Conservation (phyloP, 208 protist genomes). For the Angomonas desouzai region DNA sequence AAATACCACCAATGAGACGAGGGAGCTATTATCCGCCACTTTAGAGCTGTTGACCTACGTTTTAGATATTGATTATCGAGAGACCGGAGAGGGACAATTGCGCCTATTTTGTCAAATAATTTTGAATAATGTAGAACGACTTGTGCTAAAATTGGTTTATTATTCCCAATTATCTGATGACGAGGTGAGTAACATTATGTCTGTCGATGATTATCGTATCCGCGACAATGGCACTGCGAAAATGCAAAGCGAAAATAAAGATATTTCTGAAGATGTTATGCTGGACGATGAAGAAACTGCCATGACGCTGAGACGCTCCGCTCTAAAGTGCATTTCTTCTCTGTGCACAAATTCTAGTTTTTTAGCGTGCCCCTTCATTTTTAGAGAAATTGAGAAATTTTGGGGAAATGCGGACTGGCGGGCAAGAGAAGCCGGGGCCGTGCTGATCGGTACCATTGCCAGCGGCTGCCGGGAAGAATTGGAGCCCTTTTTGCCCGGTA, state of each 20-base stretch:
- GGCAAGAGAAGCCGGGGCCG: constrained; percentile 62
- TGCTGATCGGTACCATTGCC: constrained; percentile 76
- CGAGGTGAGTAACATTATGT: constrained; percentile 65
- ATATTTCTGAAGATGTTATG: constrained; percentile 66
- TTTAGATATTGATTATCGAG: constrained; percentile 56
- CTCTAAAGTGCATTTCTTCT: constrained; percentile 66
- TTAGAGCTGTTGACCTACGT: constrained; percentile 59
- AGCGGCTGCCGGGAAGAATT: constrained; percentile 58
- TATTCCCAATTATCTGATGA: constrained; percentile 69
- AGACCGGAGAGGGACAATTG: constrained; percentile 44
- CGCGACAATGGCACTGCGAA: constrained; percentile 49
- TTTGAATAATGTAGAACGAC: constrained; percentile 20
- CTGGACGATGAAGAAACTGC: constrained; percentile 66
- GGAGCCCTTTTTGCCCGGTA: constrained; percentile 20
- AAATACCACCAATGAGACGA: constrained; percentile 22
- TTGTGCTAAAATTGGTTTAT: constrained; percentile 50
- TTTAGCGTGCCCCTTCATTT: constrained; percentile 37
- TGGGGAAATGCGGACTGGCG: constrained; percentile 57
- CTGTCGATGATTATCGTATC: constrained; percentile 70
- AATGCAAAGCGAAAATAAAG: constrained; percentile 35
- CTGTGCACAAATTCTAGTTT: constrained; percentile 54
- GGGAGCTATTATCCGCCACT: constrained; percentile 52
- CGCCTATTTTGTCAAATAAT: constrained; percentile 45
- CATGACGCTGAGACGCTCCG: constrained; percentile 66
- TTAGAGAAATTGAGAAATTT: constrained; percentile 41